Percentiles rank a stretch among this genome's conserved stretches.
Evolutionary conservation across 345 rosid species (phyloP).

Genomic region (Brassica carinata): DNA sequence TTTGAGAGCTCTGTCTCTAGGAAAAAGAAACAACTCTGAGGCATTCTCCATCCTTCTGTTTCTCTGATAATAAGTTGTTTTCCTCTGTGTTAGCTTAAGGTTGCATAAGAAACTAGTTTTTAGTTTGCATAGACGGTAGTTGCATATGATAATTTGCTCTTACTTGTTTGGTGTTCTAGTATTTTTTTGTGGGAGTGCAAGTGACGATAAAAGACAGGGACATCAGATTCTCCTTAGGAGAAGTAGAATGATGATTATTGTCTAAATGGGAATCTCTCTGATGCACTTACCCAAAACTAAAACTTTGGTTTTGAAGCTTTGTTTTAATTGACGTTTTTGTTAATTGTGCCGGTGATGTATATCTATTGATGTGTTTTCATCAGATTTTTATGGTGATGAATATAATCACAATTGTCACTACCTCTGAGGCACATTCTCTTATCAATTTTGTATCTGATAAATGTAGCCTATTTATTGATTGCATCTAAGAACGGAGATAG

Average conservation of each 20-base stretch:
- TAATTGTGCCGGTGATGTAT: constrained; percentile 21
- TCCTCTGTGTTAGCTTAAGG: too few relatives aligned
- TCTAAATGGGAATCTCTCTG: constrained; percentile 1
- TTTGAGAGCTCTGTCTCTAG: constrained; percentile 41
- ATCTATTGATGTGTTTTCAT: constrained; percentile 31
- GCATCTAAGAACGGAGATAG: constrained; percentile 43
- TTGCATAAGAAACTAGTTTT: not conserved
- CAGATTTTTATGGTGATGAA: constrained; percentile 35
- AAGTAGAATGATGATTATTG: not conserved
- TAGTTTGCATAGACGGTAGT: not conserved
- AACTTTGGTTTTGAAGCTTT: not conserved
- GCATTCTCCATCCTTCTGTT: too few relatives aligned
- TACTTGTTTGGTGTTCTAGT: too few relatives aligned
- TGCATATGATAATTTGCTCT: too few relatives aligned
- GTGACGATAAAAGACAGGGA: constrained; percentile 47
- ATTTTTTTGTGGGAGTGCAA: too few relatives aligned
- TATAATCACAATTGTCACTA: constrained; percentile 39
- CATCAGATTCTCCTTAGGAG: constrained; percentile 18
- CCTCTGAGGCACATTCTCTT: constrained; percentile 44
- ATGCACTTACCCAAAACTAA: too few relatives aligned
- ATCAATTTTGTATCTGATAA: too few relatives aligned
- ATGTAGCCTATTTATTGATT: too few relatives aligned
- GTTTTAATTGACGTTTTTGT: not conserved
- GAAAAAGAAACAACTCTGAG: constrained; percentile 36
- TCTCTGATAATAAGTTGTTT: too few relatives aligned